These are phyloP conservation scores for Trifolium repens DNA, from an alignment of 306 rosid genomes.

Conservation along the genomic window DNA sequence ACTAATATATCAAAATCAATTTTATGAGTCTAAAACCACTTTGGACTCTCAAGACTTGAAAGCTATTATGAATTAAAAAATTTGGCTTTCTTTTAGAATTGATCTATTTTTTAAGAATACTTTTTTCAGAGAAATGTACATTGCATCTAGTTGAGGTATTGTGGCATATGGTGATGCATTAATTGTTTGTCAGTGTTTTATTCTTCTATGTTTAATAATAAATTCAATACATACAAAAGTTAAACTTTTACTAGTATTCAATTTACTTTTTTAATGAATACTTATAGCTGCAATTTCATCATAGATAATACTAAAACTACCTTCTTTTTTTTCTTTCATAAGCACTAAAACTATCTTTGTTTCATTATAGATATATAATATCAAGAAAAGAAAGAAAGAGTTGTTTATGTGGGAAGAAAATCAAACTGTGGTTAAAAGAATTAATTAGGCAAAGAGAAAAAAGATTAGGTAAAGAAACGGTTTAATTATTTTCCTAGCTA, in stretches of 20 bases:
- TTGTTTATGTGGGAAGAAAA: too few relatives aligned
- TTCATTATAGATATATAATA: neutral
- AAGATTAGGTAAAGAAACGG: neutral
- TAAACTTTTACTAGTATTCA: neutral
- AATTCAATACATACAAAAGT: neutral
- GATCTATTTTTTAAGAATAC: constrained; percentile 18
- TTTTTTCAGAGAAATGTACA: neutral
- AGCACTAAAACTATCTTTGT: neutral
- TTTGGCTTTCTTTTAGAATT: constrained; percentile 38
- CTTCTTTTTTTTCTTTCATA: too few relatives aligned
- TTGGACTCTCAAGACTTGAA: too few relatives aligned
- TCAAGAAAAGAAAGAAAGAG: neutral
- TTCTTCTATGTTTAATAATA: neutral
- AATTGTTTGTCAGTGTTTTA: neutral
- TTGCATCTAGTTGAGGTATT: constrained; percentile 1
- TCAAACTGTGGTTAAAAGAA: neutral
- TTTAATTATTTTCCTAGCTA: too few relatives aligned
- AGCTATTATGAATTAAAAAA: neutral
- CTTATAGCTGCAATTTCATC: neutral
- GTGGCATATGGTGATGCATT: neutral
- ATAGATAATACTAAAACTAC: neutral
- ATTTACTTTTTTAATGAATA: neutral
- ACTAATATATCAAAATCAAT: too few relatives aligned
- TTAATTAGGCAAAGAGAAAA: too few relatives aligned
- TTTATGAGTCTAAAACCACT: too few relatives aligned